Base-by-base conservation (phyloP, 192 early-diverging fungal genomes). In the Mortierella antarctica region DNA sequence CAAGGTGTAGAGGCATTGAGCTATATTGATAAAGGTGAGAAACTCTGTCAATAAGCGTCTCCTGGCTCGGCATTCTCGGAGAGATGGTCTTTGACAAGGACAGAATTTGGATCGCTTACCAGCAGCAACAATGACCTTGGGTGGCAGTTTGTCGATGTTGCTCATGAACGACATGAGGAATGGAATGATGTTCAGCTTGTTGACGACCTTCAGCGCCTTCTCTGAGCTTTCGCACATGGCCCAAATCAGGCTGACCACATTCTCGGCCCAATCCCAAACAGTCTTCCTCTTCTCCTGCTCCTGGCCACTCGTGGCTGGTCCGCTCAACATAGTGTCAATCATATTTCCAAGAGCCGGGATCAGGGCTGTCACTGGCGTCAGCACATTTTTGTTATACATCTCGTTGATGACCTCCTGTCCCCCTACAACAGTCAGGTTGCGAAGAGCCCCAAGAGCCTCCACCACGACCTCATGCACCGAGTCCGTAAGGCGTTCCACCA, bases 1-100 rank as follows among this genome's bases (percentile, higher is more conserved):
- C 51, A 97, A 83, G 5, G 94, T 94, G 71, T 93, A 91, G 14
- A 97, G 84, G 51, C 91, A 94, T 84, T 96, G 95, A 9, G 87
- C 94, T 88, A 80, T 14, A 66, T 62, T 70, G 4, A 69, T 18
- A 57, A 39, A 67, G 17, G 31, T 31, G 3, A 31, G 31, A 3
- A 31, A 3, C 31, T 2, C 31, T 31, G 31, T 31, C 31, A 31
- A 1, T 2, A 31, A 31, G 3, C 31, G 1, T 31, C 31, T 31
- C 31, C 3, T 31, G 31, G 31, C 31, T 31, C 31, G 31, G 31
- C 31, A 31, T 31, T 31, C 3, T 31, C 3, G n/a, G n/a, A n/a
- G n/a, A n/a, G n/a, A n/a, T 9, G 44, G 1, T 18, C 20, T 4
- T 5, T 8, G 14, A 45, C 17, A 62, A 47, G 10, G n/a, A 18